Evolutionary conservation across 306 rosid species (phyloP), one percentile per base, ranked within the genome.

Genomic region (Castanea sativa): DNA sequence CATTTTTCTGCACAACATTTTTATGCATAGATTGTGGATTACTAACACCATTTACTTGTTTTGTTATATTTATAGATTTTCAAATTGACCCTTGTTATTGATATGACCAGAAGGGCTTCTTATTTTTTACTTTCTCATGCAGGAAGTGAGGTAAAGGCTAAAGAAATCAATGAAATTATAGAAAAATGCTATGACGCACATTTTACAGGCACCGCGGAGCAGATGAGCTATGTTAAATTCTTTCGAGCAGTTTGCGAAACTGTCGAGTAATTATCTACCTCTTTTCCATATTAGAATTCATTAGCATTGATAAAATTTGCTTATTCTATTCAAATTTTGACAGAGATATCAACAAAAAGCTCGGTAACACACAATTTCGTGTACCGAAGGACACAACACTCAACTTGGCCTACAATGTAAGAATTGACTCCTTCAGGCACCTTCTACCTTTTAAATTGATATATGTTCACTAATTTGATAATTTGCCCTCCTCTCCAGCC

Each of bases 191-290:
- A 88, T 65, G 35, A 60, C 0, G 0, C 3, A 0, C 9, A 64
- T 74, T 71, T 83, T 20, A 20, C 5, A 60, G 27, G 41, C n/a
- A 1, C 41, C n/a, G 0, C 55, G 0, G 6, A 45, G 25, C 7
- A 41, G 9, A 13, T 3, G 4, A 64, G 4, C 20, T 23, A 33
- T 3, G 21, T 78, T 12, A 69, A 77, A 1, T 89, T 89, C 85
- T 89, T 87, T 79, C 18, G 74, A 25, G 88, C 82, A 76, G 65
- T 93, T 56, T 86, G 80, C 85, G 51, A 68, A 69, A 78, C 82
- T 35, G 88, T 93, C 85, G 88, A 83, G 97, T 93, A 91, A 73
- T 65, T 19, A 56, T 64, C 51, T 19, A 45, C 53, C 60, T 77
- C 82, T 18, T 49, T 9, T 79, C 53, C 4, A 55, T 15, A 3